Conservation (phyloP, 768 basidiomycete species). For the Russula vinacea region DNA sequence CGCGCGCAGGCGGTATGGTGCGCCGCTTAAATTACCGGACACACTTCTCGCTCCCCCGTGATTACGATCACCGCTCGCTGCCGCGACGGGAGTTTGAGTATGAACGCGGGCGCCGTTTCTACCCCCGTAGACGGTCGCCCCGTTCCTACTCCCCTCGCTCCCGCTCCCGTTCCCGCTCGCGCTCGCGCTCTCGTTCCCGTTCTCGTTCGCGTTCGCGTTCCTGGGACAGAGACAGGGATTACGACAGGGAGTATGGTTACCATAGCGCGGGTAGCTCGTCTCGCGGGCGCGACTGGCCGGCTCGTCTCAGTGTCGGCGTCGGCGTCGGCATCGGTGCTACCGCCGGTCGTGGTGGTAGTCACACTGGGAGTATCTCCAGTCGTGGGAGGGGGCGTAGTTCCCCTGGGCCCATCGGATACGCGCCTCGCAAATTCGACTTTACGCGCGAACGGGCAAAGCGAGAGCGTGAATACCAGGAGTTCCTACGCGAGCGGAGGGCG, state of each 20-base stretch:
- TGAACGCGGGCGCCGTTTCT: neutral
- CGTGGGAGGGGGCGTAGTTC: neutral
- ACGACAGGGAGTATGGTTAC: neutral
- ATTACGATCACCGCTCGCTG: neutral
- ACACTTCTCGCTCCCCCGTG: slow-evolving; percentile 6
- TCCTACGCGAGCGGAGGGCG: neutral
- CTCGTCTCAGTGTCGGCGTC: neutral
- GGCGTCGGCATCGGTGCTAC: neutral
- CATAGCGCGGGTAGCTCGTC: neutral
- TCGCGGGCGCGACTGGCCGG: slow-evolving; percentile 2
- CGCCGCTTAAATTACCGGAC: neutral
- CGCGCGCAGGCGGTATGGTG: neutral
- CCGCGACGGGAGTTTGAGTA: neutral
- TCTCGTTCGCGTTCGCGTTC: neutral
- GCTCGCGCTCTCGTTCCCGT: neutral
- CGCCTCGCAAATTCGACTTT: slow-evolving; percentile 12
- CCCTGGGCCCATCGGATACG: neutral
- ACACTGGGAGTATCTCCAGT: neutral
- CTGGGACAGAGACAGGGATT: neutral
- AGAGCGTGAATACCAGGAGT: slow-evolving; percentile 6
- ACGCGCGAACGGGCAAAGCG: slow-evolving; percentile 6
- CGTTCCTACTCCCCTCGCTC: slow-evolving; percentile 1
- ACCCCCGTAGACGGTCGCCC: neutral
- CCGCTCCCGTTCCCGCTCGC: neutral
- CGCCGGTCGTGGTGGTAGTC: neutral